These are phyloP conservation scores for Tulasnella sp. DNA, from an alignment of 768 basidiomycete species.

Conservation along the genomic window DNA sequence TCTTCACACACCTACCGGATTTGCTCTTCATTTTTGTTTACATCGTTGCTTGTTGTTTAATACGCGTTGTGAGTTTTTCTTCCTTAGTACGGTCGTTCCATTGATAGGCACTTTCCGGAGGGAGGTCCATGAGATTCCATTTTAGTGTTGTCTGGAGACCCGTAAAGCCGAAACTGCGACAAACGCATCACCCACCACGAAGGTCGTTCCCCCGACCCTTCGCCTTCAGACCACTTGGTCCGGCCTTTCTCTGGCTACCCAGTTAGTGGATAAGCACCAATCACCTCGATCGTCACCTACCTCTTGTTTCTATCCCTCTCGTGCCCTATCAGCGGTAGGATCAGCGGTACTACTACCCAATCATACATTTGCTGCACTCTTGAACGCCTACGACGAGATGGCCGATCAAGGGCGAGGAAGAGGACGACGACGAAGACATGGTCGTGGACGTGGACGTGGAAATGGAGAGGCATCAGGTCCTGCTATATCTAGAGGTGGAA, in stretches of 20 bases:
- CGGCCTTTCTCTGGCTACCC: too few species aligned
- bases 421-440: background rate
- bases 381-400: background rate
- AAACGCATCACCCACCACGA: background rate
- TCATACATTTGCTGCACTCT: background rate
- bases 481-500: background rate
- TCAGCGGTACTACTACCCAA: background rate
- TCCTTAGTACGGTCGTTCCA: background rate
- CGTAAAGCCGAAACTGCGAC: background rate
- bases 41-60: background rate
- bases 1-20: background rate
- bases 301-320: background rate
- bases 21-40: background rate
- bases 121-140: too few species aligned
- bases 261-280: too few species aligned
- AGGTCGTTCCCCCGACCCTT: background rate
- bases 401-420: background rate
- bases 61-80: background rate
- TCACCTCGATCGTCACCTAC: too few species aligned
- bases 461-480: background rate
- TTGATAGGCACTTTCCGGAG: too few species aligned
- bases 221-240: background rate
- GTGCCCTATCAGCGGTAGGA: background rate
- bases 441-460: constrained; percentile 7
- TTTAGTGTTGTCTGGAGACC: background rate